phyloP scores from a whole-genome alignment of 2,329 filamentous ascomycete genomes.

The Colletotrichum sp. region DNA sequence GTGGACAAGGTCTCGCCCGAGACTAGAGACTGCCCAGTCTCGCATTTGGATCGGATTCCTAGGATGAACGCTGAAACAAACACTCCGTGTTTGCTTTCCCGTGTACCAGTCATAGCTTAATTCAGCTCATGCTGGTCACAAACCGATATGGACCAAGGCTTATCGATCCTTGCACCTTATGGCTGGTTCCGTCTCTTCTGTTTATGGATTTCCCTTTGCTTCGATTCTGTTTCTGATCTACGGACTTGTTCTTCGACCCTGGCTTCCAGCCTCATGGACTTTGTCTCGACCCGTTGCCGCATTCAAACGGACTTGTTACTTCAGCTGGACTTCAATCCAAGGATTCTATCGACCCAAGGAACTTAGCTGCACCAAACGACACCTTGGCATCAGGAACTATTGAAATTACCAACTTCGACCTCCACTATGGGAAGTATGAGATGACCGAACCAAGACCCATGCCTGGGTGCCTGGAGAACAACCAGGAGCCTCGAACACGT shows the following conservation, averaged over 20 bases:
- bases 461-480: not conserved
- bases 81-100: not conserved
- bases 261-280: not conserved
- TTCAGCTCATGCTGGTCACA: not conserved
- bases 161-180: not conserved
- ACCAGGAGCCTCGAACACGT: not conserved
- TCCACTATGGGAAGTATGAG: not conserved
- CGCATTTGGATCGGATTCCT: constrained; percentile 2
- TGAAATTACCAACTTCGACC: not conserved
- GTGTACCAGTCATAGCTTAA: not conserved
- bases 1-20: constrained; percentile 10
- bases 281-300: not conserved
- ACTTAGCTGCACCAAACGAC: not conserved
- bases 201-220: constrained; percentile 14
- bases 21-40: constrained; percentile 2
- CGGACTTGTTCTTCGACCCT: not conserved
- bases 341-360: not conserved
- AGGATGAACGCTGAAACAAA: not conserved
- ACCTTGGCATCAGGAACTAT: not conserved
- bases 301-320: not conserved
- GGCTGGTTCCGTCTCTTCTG: constrained; percentile 3
- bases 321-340: not conserved
- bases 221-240: not conserved
- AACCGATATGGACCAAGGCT: not conserved
- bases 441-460: not conserved